Base-by-base conservation (phyloP, 441 rosid species). In the Populus tomentosa region DNA sequence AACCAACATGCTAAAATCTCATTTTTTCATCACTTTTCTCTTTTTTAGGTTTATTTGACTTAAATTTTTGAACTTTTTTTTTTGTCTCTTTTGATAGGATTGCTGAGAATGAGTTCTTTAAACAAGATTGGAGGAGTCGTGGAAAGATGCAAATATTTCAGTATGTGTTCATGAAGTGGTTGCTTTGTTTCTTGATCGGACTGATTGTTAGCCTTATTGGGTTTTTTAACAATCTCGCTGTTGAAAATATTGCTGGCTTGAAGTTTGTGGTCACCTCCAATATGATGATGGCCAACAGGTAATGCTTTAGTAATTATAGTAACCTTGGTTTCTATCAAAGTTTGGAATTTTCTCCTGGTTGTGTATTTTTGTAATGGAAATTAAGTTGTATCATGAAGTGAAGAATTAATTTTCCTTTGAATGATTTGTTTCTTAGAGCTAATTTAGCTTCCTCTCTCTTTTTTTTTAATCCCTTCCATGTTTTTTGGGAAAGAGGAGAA, bases 211-310 rank as follows among this genome's bases (percentile, higher is more conserved):
- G 94, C 82, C 88, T 91, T 14, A 73, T 94, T 69, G 98, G 97
- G 4, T 94, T 94, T 81, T 79, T 82, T 71, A 90, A 85, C 74
- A 94, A 94, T 79, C 95, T 94, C 56, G 93, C 97, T 7, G 93
- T 91, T 13, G 98, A 92, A 84, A 94, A 91, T 81, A 79, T 89
- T 71, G 90, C 98, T 3, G 97, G 98, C 14, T 36, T 87, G 2
- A 92, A 94, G 87, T 92, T 94, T 69, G 92, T 94, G 32, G 38
- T 94, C 70, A 91, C 94, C 70, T 91, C 97, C 71, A 90, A 92
- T 77, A 87, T 91, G 97, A 94, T 94, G 97, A 59, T 91, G 26
- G 71, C 80, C 0, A 32, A 69, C 46, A 90, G 91, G 98, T 94
- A 75, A n/a, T 66, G 36, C 16, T 76, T 30, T 35, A n/a, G 71